Evolutionary conservation across 108 stramenopile genomes (phyloP).

Genomic region (Fistulifera pelliculosa): DNA sequence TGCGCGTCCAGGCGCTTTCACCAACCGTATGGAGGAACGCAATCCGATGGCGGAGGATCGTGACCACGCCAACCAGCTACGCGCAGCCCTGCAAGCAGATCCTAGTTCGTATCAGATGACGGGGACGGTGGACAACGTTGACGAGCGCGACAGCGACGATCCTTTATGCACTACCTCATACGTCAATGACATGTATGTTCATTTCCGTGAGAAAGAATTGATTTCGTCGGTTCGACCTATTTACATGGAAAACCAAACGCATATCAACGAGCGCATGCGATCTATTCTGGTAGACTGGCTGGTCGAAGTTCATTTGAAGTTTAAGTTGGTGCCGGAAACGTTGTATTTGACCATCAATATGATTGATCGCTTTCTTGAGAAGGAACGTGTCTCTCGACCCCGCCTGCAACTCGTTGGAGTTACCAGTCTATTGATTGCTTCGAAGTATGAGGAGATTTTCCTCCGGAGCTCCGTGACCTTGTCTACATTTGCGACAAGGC

Average conservation of each 20-base stretch:
- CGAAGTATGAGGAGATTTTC: slow-evolving; percentile 96
- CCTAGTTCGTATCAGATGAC: slow-evolving; percentile 45
- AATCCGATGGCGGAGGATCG: slow-evolving; percentile 1
- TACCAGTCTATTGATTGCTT: slow-evolving; percentile 85
- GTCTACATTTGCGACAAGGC: slow-evolving; percentile 89
- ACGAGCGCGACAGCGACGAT: slow-evolving; percentile 77
- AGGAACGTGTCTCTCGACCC: slow-evolving; percentile 53
- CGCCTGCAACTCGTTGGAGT: slow-evolving; percentile 94
- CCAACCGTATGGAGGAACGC: neutral
- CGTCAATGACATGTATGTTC: slow-evolving; percentile 86
- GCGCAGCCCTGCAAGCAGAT: neutral
- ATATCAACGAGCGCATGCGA: slow-evolving; percentile 84
- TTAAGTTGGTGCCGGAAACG: slow-evolving; percentile 78
- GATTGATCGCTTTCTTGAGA: slow-evolving; percentile 73
- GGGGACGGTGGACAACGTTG: slow-evolving; percentile 79
- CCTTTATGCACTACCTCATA: slow-evolving; percentile 86
- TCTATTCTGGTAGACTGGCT: slow-evolving; percentile 90
- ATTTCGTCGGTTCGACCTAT: slow-evolving; percentile 55
- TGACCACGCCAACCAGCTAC: slow-evolving; percentile 12
- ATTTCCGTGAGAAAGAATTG: slow-evolving; percentile 73
- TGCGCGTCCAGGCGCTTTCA: neutral
- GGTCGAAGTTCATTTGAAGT: slow-evolving; percentile 89
- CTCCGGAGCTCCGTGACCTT: slow-evolving; percentile 92
- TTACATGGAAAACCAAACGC: slow-evolving; percentile 35
- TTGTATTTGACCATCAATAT: slow-evolving; percentile 75